Base-by-base conservation (phyloP, 495 filamentous ascomycete genomes). In the Talaromyces trachyspermus region DNA sequence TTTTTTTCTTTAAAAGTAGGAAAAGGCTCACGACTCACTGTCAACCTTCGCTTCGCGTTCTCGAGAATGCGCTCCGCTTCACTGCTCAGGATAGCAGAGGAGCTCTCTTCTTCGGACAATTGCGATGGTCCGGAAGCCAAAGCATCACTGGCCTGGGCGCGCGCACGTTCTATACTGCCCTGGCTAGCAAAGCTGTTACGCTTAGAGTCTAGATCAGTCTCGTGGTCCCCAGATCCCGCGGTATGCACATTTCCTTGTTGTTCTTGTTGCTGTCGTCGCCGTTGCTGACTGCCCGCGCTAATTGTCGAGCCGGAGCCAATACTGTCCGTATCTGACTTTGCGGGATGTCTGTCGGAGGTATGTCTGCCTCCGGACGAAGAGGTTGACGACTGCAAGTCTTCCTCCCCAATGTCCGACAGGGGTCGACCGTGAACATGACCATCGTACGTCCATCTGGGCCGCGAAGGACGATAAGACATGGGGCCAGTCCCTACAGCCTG, bases 51-150 rank as follows among this genome's bases (percentile, higher is more conserved):
- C 66, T 95, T 95, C 23, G 89, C 89, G 66, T 94, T 94, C 27
- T 88, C 86, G 35, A 95, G 70, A 59, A 95, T 95, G 49, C 86
- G 70, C 61, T 95, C 89, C 9, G 89, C 89, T 55, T 87, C 75
- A 49, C 81, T 82, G 57, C 86, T 92, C 59, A 95, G 60, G 5
- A 86, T 81, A 10, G 77, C 80, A 37, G 82, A 84, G 20, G 87
- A 85, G 53, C 81, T 77, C 29, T 65, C 67, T 39, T 78, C 74
- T 30, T 72, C 72, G 5, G 39, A n/a, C 26, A 20, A 30, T 15
- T 46, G 44, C 8, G 44, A 36, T n/a, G 20, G 30, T 63, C 70
- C 49, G 64, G 37, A 45, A 26, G 20, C 22, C 32, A 43, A 41
- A 18, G 42, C 49, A 25, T 53, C 39, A 7, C 47, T 42, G 18